phyloP scores from a whole-genome alignment of 306 rosid genomes.

The Medicago lupulina region DNA sequence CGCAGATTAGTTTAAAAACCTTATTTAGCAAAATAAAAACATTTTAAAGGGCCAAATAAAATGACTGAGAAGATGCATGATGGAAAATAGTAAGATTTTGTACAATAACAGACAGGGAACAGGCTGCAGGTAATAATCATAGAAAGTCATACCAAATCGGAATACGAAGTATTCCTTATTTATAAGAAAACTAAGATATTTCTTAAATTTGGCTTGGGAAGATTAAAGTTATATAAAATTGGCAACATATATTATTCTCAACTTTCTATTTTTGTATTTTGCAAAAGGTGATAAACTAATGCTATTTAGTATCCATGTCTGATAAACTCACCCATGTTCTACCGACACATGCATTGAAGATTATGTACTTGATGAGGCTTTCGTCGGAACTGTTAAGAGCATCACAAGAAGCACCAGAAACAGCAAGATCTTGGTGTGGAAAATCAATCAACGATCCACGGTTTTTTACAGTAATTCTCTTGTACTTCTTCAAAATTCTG shows the following conservation, averaged over 20 bases:
- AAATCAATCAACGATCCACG: slow-evolving; percentile 63
- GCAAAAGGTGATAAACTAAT: slow-evolving; percentile 28
- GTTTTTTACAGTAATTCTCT: slow-evolving; percentile 67
- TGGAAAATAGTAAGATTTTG: not conserved
- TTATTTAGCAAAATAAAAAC: slow-evolving; percentile 32
- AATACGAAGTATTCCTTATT: slow-evolving; percentile 10
- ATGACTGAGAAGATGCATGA: slow-evolving; percentile 15
- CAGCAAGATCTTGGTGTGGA: slow-evolving; percentile 62
- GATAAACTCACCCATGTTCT: slow-evolving; percentile 71
- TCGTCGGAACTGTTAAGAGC: slow-evolving; percentile 69
- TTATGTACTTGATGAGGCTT: slow-evolving; percentile 60
- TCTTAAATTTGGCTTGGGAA: slow-evolving; percentile 5
- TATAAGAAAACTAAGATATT: slow-evolving; percentile 5
- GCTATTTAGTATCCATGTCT: slow-evolving; percentile 9
- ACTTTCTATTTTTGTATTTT: slow-evolving; percentile 13
- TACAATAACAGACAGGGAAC: slow-evolving; percentile 17
- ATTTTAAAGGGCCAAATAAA: slow-evolving; percentile 14
- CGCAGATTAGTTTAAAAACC: slow-evolving; percentile 37
- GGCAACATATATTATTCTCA: slow-evolving; percentile 11
- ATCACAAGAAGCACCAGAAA: slow-evolving; percentile 58
- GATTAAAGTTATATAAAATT: slow-evolving; percentile 30
- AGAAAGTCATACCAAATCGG: not conserved
- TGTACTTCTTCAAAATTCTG: slow-evolving; percentile 63
- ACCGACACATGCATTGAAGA: slow-evolving; percentile 68
- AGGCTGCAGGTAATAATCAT: slow-evolving; percentile 1